Percentiles rank a stretch among this genome's conserved stretches.
Evolutionary conservation across 495 filamentous ascomycete species (phyloP).

Genomic region (Terfezia claveryi): DNA sequence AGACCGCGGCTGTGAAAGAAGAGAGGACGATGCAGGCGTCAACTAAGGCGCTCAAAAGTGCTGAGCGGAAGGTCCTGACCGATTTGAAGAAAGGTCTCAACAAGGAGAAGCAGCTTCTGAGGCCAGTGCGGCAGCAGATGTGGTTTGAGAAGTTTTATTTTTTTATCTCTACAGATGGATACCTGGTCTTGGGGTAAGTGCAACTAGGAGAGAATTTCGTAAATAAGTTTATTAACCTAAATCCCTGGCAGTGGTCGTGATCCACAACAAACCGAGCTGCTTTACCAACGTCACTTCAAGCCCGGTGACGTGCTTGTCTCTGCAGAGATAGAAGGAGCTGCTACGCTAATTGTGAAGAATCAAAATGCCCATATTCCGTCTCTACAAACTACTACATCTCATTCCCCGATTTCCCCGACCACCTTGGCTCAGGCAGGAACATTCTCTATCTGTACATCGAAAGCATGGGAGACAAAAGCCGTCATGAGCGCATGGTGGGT

Average conservation of each 20-base stretch:
- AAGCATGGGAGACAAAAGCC: slow-evolving; percentile 88
- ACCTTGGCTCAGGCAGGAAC: slow-evolving; percentile 80
- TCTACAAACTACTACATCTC: slow-evolving; percentile 25
- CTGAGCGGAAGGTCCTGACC: slow-evolving; percentile 64
- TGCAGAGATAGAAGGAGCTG: slow-evolving; percentile 67
- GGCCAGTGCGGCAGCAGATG: slow-evolving; percentile 54
- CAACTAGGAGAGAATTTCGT: slow-evolving; percentile 6
- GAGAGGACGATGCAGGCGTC: slow-evolving; percentile 69
- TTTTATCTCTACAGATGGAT: slow-evolving; percentile 91
- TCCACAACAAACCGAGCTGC: slow-evolving; percentile 70
- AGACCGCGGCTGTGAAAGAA: slow-evolving; percentile 59
- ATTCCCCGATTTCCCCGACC: slow-evolving; percentile 73
- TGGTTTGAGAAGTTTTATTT: slow-evolving; percentile 97
- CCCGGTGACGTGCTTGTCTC: slow-evolving; percentile 84
- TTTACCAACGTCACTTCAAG: slow-evolving; percentile 63
- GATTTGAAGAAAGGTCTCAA: slow-evolving; percentile 74
- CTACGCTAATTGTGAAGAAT: slow-evolving; percentile 34
- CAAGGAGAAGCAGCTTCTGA: slow-evolving; percentile 74
- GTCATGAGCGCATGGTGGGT: slow-evolving; percentile 94
- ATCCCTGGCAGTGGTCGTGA: slow-evolving; percentile 23
- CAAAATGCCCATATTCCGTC: slow-evolving; percentile 25
- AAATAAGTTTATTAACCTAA: slow-evolving; percentile 3
- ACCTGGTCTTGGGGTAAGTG: slow-evolving; percentile 42
- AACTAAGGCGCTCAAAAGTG: slow-evolving; percentile 62
- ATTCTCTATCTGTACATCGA: slow-evolving; percentile 60